Evolutionary conservation across 1,284 basidiomycete genomes (phyloP).

Genomic region (Thecaphora thlaspeos): DNA sequence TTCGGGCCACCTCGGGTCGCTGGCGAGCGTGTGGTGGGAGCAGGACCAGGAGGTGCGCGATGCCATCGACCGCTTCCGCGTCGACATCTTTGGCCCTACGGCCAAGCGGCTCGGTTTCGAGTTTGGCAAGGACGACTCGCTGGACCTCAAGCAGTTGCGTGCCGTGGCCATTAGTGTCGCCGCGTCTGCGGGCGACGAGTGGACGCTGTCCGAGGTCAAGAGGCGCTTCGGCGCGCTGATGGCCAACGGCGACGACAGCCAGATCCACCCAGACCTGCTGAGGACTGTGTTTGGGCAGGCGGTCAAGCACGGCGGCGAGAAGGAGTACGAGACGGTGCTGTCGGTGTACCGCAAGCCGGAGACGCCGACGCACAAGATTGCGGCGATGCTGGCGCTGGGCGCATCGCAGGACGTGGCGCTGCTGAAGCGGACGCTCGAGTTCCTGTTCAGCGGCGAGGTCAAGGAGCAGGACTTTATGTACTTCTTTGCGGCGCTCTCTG

Average conservation of each 20-base stretch:
- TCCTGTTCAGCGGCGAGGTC: constrained; percentile 52
- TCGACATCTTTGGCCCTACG: constrained; percentile 73
- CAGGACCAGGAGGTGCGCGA: constrained; percentile 65
- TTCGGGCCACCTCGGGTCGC: constrained; percentile 29
- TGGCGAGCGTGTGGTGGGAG: constrained; percentile 78
- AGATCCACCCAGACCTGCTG: constrained; percentile 66
- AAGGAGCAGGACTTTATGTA: constrained; percentile 58
- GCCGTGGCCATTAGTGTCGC: constrained; percentile 70
- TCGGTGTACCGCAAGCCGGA: constrained; percentile 67
- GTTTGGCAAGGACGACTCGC: constrained; percentile 69
- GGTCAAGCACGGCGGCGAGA: constrained; percentile 71
- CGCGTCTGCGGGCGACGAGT: constrained; percentile 62
- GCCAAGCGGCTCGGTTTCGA: constrained; percentile 79
- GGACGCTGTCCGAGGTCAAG: constrained; percentile 64
- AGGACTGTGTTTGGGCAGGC: constrained; percentile 57
- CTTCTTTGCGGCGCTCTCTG: constrained; percentile 54
- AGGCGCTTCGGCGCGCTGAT: constrained; percentile 73
- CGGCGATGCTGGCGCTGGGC: constrained; percentile 58
- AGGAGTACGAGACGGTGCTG: constrained; percentile 67
- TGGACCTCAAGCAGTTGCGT: constrained; percentile 74
- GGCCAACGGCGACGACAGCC: constrained; percentile 72
- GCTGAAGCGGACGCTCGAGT: constrained; percentile 55
- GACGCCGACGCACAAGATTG: constrained; percentile 61
- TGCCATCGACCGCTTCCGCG: constrained; percentile 43
- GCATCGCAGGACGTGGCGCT: constrained; percentile 44